Evolutionary conservation across 2,329 filamentous ascomycete genomes (phyloP), one percentile per base, ranked within the genome.

Genomic region (Aschersonia sp.): DNA sequence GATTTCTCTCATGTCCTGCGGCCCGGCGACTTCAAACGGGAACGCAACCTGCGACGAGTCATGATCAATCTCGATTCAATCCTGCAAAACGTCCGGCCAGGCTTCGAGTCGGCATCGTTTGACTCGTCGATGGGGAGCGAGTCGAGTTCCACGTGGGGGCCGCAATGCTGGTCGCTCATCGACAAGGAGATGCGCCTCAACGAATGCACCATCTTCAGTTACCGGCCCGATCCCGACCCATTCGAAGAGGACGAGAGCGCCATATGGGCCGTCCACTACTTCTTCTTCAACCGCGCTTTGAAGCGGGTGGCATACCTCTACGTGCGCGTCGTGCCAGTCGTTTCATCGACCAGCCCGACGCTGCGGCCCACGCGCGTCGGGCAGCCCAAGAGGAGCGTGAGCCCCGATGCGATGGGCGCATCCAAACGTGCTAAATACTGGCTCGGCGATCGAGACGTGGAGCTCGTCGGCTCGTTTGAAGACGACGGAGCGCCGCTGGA

Each of bases 301-400:
- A 97, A 97, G 70, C 81, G 92, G 41, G 90, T 98, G 14, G 89
- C 87, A 51, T 98, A 98, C 62, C 70, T 98, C 43, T 94, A 95
- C 59, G 77, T 95, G 43, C 83, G 90, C 51, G 89, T 87, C n/a
- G 79, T 95, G 43, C 90, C 79, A 49, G 83, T 83, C 55, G 81
- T 84, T 58, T 84, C 71, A 53, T 73, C 73, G 4, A 79, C 73
- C 61, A 81, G 73, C 51, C 83, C 74, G 43, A 65, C 64, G 30
- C 57, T 71, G 45, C 59, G 63, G 22, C 64, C 67, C 12, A 56
- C 53, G 32, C 59, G 58, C 45, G 49, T 59, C 30, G 58, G 53
- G 41, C 56, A 53, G n/a, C 57, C 54, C 41, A 58, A 59, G 43
- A 52, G 57, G 43, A 50, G 54, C 46, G 51, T 49, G 30, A 58